Evolutionary conservation across 2,329 filamentous ascomycete species (phyloP).

Genomic region (Didymella pinodella): DNA sequence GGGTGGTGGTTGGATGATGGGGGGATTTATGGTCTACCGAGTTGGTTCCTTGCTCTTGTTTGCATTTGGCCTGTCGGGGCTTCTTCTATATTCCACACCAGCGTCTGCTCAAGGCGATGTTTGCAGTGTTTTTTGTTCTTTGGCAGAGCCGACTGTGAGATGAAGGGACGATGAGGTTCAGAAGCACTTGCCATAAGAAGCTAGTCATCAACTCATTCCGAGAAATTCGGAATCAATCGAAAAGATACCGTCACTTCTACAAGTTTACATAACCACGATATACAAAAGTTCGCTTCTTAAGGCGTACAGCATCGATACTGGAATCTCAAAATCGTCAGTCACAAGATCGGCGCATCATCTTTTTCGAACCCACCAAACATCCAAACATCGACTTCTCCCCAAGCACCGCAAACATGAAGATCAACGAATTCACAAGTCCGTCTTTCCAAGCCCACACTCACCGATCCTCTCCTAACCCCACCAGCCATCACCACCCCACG

Average conservation of each 20-base stretch:
- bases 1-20: slow-evolving; percentile 4
- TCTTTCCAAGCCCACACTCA: background rate
- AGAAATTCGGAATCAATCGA: slow-evolving; percentile 15
- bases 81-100: background rate
- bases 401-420: slow-evolving; percentile 43
- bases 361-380: background rate
- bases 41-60: slow-evolving; percentile 22
- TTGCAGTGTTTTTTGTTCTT: background rate
- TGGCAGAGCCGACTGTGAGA: background rate
- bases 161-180: background rate
- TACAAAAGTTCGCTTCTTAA: background rate
- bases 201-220: slow-evolving; percentile 15
- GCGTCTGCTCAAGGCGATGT: background rate
- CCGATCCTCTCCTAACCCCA: background rate
- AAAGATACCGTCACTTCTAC: background rate
- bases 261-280: background rate
- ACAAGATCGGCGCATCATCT: too few species aligned
- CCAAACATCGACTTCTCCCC: background rate
- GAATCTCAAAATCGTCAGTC: background rate
- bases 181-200: slow-evolving; percentile 13
- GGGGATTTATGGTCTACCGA: slow-evolving; percentile 17
- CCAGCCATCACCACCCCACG: slow-evolving; percentile 71
- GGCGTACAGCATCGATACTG: background rate
- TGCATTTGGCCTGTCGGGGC: slow-evolving; percentile 2
- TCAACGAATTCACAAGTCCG: slow-evolving; percentile 54